Evolutionary conservation across 805 yeast species (phyloP).

Genomic region (Hanseniaspora jakobsenii): DNA sequence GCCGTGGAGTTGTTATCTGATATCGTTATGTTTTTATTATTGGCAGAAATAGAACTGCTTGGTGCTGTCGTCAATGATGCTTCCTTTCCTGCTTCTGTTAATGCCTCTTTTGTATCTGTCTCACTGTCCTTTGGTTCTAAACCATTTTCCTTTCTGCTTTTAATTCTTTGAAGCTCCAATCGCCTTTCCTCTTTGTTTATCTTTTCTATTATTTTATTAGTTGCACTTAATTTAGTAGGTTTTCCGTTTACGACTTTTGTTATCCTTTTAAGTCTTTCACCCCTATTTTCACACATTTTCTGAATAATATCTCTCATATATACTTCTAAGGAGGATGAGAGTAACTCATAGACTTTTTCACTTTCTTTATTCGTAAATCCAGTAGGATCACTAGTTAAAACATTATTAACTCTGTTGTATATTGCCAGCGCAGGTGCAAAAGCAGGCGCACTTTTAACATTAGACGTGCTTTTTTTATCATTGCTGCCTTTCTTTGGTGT

Average conservation of each 20-base stretch:
- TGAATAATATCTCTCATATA: conserved; percentile 12
- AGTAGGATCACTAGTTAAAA: conserved; percentile 12
- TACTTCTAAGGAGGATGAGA: conserved; percentile 10
- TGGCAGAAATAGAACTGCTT: too few species aligned
- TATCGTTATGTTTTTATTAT: not conserved
- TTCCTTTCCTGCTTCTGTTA: not conserved
- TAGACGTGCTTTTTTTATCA: not conserved
- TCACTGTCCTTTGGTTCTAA: conserved; percentile 1
- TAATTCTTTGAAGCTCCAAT: conserved; percentile 9
- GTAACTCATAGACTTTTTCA: conserved; percentile 11
- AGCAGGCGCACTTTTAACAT: not conserved
- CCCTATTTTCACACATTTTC: conserved; percentile 14
- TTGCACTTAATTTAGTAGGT: conserved; percentile 6
- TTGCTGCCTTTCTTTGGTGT: not conserved
- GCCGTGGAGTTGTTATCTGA: conserved; percentile 14
- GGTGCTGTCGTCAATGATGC: too few species aligned
- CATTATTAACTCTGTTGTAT: conserved; percentile 6
- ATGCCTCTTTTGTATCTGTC: not conserved
- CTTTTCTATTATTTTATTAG: conserved; percentile 6
- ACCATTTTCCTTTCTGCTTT: conserved; percentile 15
- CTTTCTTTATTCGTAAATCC: conserved; percentile 14
- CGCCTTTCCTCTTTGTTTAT: conserved; percentile 10
- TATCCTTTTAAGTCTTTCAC: conserved; percentile 6
- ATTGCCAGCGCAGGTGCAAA: conserved; percentile 12
- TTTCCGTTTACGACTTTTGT: conserved; percentile 13